phyloP scores from a whole-genome alignment of 345 rosid species.

The Garcia nutans region DNA sequence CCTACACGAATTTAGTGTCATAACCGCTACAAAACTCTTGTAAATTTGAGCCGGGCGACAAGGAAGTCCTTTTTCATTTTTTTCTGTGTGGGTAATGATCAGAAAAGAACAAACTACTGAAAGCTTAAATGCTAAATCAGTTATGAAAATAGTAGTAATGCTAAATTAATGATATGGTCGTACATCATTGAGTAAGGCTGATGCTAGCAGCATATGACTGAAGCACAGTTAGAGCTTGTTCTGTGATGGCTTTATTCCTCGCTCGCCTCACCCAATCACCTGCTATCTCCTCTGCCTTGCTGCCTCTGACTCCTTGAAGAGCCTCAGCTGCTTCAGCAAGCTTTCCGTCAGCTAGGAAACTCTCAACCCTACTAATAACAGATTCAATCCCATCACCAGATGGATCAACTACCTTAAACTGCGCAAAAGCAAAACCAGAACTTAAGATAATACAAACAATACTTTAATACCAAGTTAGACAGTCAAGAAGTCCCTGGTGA shows the following conservation, averaged over 20 bases:
- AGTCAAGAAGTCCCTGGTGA: background rate
- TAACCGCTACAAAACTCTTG: background rate
- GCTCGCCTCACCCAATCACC: slow-evolving; percentile 69
- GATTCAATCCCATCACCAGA: slow-evolving; percentile 76
- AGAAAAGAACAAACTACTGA: background rate
- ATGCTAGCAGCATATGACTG: slow-evolving; percentile 85
- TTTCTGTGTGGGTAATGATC: background rate
- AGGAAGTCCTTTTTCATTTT: slow-evolving; percentile 1
- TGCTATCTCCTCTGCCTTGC: slow-evolving; percentile 72
- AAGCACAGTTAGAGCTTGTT: slow-evolving; percentile 78
- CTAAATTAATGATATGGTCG: background rate
- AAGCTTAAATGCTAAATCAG: background rate
- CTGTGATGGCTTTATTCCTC: slow-evolving; percentile 81
- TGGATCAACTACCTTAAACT: slow-evolving; percentile 69
- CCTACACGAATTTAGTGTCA: slow-evolving; percentile 13
- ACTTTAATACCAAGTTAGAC: background rate
- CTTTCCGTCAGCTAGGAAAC: slow-evolving; percentile 73
- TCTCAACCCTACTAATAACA: slow-evolving; percentile 62
- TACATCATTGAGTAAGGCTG: slow-evolving; percentile 49
- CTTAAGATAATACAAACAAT: background rate
- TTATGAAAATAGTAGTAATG: background rate
- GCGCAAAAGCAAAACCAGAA: background rate
- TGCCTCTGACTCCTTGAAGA: slow-evolving; percentile 87
- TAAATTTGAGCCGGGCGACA: background rate
- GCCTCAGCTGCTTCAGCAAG: slow-evolving; percentile 84